Evolutionary conservation across 495 filamentous ascomycete species (phyloP).

Genomic region (Jackrogersella minutella): DNA sequence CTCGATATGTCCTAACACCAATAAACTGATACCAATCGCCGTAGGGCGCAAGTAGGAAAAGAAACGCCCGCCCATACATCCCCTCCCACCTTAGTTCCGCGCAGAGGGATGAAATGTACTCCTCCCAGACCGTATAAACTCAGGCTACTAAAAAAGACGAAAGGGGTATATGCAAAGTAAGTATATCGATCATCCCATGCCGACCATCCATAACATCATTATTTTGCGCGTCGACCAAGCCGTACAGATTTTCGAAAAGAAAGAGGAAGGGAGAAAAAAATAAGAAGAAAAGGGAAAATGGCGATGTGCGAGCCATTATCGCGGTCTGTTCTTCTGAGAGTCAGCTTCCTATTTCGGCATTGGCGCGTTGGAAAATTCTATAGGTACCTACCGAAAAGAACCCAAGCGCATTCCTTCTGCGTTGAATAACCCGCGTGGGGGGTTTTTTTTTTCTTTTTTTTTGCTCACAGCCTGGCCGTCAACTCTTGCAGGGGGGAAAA

Average conservation of each 20-base stretch:
- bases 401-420: background rate
- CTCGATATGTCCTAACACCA: background rate
- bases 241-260: background rate
- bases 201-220: conserved; percentile 36
- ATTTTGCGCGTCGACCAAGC: background rate
- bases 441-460: background rate
- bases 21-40: background rate
- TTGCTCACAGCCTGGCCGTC: background rate
- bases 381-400: conserved; percentile 3
- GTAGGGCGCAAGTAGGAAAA: background rate
- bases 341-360: conserved; percentile 7
- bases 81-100: conserved; percentile 16
- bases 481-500: background rate
- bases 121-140: conserved; percentile 14
- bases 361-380: background rate
- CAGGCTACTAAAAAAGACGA: conserved; percentile 6
- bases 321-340: background rate
- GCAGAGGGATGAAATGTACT: background rate
- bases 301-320: background rate
- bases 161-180: conserved; percentile 39
- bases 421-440: background rate
- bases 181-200: conserved; percentile 28
- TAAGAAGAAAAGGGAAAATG: background rate
- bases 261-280: background rate
- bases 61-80: conserved; percentile 10